Percentiles rank a stretch among this genome's conserved stretches.
Evolutionary conservation across 192 early-diverging fungal species (phyloP).

Genomic region (Mortierella alpina): DNA sequence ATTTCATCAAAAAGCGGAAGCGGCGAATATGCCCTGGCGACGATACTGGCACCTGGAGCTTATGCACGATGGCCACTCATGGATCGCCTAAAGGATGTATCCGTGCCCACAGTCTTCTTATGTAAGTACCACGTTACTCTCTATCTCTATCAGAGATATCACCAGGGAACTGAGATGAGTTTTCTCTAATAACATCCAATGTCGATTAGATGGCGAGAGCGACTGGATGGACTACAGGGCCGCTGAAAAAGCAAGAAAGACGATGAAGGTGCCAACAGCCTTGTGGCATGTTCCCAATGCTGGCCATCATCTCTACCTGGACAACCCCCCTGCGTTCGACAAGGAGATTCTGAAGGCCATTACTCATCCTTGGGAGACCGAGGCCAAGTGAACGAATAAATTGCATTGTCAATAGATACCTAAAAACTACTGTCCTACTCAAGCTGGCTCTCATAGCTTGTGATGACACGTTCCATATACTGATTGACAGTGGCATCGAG

Average conservation of each 20-base stretch:
- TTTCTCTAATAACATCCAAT: background rate
- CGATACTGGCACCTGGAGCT: conserved; percentile 83
- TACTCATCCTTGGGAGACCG: conserved; percentile 57
- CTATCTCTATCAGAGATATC: background rate
- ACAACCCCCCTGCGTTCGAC: conserved; percentile 84
- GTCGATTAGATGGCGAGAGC: conserved; percentile 67
- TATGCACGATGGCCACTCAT: conserved; percentile 84
- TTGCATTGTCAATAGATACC: background rate
- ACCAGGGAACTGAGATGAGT: too few relatives aligned
- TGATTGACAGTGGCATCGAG: conserved; percentile 13
- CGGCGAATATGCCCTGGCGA: conserved; percentile 85
- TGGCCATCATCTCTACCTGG: conserved; percentile 90
- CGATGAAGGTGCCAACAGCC: conserved; percentile 64
- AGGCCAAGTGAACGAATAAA: too few relatives aligned
- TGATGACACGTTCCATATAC: conserved; percentile 17
- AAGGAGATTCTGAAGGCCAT: conserved; percentile 57
- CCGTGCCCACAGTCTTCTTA: conserved; percentile 82
- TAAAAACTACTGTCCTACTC: background rate
- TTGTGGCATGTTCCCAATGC: conserved; percentile 63
- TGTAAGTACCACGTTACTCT: conserved; percentile 46
- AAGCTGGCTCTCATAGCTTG: conserved; percentile 3
- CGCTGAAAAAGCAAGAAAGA: conserved; percentile 69
- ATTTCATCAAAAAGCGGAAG: conserved; percentile 80
- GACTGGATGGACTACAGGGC: conserved; percentile 94
- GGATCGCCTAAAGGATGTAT: conserved; percentile 66